A percentile compares a stretch with the other conserved stretches of the same genome.
Conservation (phyloP, 768 basidiomycete genomes). For the Lactifluus piperatus region DNA sequence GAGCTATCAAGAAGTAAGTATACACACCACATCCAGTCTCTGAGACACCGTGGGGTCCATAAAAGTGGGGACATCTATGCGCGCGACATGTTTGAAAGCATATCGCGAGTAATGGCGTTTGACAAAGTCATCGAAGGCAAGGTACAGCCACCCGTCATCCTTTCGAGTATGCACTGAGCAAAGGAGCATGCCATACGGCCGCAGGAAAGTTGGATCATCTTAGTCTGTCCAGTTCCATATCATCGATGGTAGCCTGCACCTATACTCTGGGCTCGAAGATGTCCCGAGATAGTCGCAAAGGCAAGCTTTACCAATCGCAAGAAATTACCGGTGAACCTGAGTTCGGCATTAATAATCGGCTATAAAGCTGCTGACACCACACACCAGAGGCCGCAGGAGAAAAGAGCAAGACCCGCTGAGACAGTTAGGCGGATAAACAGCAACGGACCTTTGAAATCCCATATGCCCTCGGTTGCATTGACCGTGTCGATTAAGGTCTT, state of each 20-base stretch:
- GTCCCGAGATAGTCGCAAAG: not conserved
- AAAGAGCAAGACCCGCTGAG: constrained; percentile 4
- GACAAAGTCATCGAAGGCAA: too few relatives aligned
- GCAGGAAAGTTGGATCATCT: constrained; percentile 24
- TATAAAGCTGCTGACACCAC: not conserved
- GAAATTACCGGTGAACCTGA: constrained; percentile 11
- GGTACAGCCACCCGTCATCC: too few relatives aligned
- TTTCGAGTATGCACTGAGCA: constrained; percentile 33
- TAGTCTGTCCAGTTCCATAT: constrained; percentile 4
- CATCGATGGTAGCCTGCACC: constrained; percentile 13
- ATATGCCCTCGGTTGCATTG: constrained; percentile 12
- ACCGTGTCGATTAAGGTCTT: too few relatives aligned
- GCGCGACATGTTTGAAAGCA: too few relatives aligned
- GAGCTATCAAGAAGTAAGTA: too few relatives aligned
- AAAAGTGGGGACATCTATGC: too few relatives aligned
- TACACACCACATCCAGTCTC: too few relatives aligned
- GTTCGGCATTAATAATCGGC: not conserved
- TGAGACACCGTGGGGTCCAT: too few relatives aligned
- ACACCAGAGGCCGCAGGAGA: constrained; percentile 9
- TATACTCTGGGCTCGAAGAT: not conserved
- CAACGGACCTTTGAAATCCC: not conserved
- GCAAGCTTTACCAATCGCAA: constrained; percentile 5
- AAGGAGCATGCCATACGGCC: constrained; percentile 49
- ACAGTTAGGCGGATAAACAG: not conserved
- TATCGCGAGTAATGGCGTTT: too few relatives aligned